Conservation (phyloP, 306 rosid species). For the Vigna trinervia region DNA sequence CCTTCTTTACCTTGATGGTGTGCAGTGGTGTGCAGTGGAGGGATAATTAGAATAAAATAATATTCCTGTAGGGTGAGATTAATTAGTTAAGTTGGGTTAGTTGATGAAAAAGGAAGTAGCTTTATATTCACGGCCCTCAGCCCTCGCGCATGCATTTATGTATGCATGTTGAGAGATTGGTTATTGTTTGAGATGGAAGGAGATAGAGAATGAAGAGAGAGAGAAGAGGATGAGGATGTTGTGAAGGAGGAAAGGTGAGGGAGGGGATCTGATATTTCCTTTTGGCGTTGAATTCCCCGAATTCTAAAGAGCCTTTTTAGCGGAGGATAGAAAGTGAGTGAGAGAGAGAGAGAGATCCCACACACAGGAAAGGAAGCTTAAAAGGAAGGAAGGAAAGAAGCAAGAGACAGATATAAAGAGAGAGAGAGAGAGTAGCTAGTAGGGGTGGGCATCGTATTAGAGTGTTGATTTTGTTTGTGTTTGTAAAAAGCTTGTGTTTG, state of each 20-base stretch:
- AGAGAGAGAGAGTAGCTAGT: background rate
- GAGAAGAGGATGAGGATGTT: background rate
- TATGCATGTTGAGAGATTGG: slow-evolving; percentile 19
- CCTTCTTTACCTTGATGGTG: background rate
- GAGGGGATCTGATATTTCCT: slow-evolving; percentile 61
- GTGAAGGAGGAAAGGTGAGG: background rate
- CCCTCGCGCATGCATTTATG: background rate
- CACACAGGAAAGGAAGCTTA: too few species aligned
- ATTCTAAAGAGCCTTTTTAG: slow-evolving; percentile 30
- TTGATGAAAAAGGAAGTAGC: slow-evolving; percentile 16
- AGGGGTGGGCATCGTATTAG: background rate
- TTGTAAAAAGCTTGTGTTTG: slow-evolving; percentile 57
- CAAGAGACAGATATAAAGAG: background rate
- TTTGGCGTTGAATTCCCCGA: slow-evolving; percentile 73
- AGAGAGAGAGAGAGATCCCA: background rate
- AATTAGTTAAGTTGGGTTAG: slow-evolving; percentile 14
- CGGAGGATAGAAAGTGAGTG: slow-evolving; percentile 13
- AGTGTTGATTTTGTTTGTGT: slow-evolving; percentile 52
- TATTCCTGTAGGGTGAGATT: background rate
- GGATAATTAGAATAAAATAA: slow-evolving; percentile 13
- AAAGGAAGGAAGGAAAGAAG: slow-evolving; percentile 27
- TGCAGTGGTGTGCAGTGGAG: background rate
- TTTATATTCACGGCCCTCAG: slow-evolving; percentile 39
- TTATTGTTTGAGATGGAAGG: slow-evolving; percentile 38
- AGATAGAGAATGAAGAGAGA: slow-evolving; percentile 17